A percentile compares a stretch with the other conserved stretches of the same genome.
phyloP scores from a whole-genome alignment of 805 yeast species.

The Yarrowia osloensis region DNA sequence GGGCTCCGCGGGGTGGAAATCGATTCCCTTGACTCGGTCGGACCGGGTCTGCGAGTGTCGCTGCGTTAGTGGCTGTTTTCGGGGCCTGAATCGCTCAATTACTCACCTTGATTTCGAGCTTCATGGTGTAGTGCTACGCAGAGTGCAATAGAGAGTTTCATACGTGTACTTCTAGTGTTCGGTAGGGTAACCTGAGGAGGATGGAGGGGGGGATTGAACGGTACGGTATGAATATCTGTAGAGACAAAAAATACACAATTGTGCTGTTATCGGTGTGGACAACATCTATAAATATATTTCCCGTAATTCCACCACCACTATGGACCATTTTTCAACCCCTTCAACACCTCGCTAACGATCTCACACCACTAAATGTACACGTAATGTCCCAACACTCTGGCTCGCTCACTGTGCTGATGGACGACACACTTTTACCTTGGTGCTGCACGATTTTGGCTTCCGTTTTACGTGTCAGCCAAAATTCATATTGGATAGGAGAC shows the following conservation, averaged over 20 bases:
- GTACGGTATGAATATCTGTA: too few species aligned
- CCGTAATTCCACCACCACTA: too few species aligned
- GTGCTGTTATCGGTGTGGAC: too few species aligned
- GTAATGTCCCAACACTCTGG: conserved; percentile 12
- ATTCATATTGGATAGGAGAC: neutral
- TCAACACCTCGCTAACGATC: too few species aligned
- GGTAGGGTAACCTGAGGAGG: conserved; percentile 15
- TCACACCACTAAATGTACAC: neutral
- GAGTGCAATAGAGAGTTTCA: conserved; percentile 8
- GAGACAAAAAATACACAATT: too few species aligned
- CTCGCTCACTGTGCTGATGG: too few species aligned
- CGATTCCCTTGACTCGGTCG: conserved; percentile 96
- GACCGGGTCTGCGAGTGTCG: conserved; percentile 88
- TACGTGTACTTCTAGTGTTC: conserved; percentile 22
- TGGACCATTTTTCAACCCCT: too few species aligned
- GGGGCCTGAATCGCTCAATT: conserved; percentile 40
- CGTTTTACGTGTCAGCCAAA: neutral
- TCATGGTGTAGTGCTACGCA: conserved; percentile 43
- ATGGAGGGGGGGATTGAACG: too few species aligned
- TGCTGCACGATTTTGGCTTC: neutral
- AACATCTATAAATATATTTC: too few species aligned
- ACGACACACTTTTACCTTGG: too few species aligned
- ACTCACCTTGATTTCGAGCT: conserved; percentile 52
- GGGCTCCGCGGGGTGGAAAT: conserved; percentile 97
- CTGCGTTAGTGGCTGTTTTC: conserved; percentile 40